These are phyloP conservation scores for Polymyxa betae DNA, from an alignment of 208 protist species.

Conservation along the genomic window DNA sequence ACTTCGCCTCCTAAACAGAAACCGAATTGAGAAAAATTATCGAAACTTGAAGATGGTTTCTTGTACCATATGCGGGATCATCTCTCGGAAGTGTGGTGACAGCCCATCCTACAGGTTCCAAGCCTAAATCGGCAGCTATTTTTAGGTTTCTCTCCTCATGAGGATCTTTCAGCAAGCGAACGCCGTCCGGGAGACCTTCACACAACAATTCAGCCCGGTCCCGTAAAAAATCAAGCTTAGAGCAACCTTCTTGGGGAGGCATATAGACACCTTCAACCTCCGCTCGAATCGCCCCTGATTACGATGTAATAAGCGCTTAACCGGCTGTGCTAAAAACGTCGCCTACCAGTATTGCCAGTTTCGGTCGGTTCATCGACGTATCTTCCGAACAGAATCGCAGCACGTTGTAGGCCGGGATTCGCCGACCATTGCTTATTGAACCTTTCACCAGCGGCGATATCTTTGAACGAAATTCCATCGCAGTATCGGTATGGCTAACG, in stretches of 20 bases:
- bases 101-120: constrained; percentile 35
- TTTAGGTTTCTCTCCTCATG: constrained; percentile 6
- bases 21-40: background rate
- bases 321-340: too few species aligned
- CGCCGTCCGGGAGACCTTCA: background rate
- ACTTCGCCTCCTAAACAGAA: constrained; percentile 37
- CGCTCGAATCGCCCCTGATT: constrained; percentile 23
- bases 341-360: constrained; percentile 39
- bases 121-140: constrained; percentile 7
- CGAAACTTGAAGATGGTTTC: background rate
- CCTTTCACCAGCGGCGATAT: constrained; percentile 18
- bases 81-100: constrained; percentile 7
- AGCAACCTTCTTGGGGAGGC: constrained; percentile 1
- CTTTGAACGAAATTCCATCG: constrained; percentile 51
- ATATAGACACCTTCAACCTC: constrained; percentile 34
- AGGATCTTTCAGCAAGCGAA: background rate
- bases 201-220: background rate
- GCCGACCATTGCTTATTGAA: background rate
- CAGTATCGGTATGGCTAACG: background rate
- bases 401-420: constrained; percentile 12
- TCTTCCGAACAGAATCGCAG: constrained; percentile 43
- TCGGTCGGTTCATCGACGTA: constrained; percentile 27
- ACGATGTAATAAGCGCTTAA: too few species aligned
- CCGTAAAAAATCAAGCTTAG: background rate
- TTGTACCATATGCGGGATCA: background rate